Evolutionary conservation across 331 rosid species (phyloP).

Genomic region (Erythrophleum ivorense): DNA sequence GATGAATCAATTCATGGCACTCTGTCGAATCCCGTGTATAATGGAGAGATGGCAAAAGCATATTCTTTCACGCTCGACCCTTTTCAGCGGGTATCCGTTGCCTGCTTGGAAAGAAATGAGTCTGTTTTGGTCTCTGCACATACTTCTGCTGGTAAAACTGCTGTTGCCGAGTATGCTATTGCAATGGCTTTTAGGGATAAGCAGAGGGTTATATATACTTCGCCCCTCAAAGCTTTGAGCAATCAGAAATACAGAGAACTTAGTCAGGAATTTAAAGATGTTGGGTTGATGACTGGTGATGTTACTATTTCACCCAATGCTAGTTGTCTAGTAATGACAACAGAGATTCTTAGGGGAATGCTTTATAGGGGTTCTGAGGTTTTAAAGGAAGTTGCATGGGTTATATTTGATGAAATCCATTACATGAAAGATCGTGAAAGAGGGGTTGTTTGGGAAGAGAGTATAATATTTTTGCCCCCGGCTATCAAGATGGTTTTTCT

Average conservation of each 20-base stretch:
- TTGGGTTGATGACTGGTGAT: constrained; percentile 95
- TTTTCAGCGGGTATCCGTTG: constrained; percentile 81
- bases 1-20: constrained; percentile 75
- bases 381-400: constrained; percentile 95
- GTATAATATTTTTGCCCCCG: constrained; percentile 90
- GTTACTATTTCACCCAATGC: constrained; percentile 89
- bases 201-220: constrained; percentile 90
- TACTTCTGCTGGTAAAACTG: constrained; percentile 97
- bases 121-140: constrained; percentile 94
- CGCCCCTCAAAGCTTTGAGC: constrained; percentile 90
- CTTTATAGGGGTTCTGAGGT: constrained; percentile 92
- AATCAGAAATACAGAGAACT: constrained; percentile 95
- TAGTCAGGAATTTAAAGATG: constrained; percentile 82
- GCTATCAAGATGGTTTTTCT: constrained; percentile 94
- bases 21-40: constrained; percentile 69
- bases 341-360: constrained; percentile 95
- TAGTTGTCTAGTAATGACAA: constrained; percentile 88
- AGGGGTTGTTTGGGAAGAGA: constrained; percentile 99
- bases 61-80: constrained; percentile 85
- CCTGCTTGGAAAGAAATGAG: constrained; percentile 90
- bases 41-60: constrained; percentile 69
- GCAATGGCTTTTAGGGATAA: constrained; percentile 92
- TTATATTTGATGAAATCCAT: constrained; percentile 93
- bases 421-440: constrained; percentile 97
- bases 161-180: constrained; percentile 93